Evolutionary conservation across 306 rosid species (phyloP).

Genomic region (Pyrus communis): DNA sequence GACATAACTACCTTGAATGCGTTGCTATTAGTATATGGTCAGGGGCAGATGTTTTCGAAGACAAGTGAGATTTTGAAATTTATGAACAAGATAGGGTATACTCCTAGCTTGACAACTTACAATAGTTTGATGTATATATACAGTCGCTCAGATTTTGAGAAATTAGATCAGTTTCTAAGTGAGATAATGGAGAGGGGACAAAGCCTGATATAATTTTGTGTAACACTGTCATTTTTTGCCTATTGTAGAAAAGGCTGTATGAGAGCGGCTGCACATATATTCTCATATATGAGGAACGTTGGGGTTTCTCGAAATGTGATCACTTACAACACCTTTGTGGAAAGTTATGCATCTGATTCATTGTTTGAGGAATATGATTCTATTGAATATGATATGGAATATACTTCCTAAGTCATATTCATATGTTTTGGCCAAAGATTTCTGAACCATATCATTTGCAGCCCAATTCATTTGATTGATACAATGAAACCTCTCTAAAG

Average conservation of each 20-base stretch:
- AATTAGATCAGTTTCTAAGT: constrained; percentile 59
- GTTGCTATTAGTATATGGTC: constrained; percentile 82
- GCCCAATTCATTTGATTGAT: too few species aligned
- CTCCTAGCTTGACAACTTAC: constrained; percentile 85
- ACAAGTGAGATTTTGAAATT: constrained; percentile 64
- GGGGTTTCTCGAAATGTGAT: constrained; percentile 69
- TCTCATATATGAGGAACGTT: constrained; percentile 61
- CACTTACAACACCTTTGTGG: constrained; percentile 72
- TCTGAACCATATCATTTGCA: too few species aligned
- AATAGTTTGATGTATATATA: constrained; percentile 86
- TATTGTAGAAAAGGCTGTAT: constrained; percentile 76
- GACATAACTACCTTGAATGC: constrained; percentile 74
- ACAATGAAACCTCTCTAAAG: too few species aligned
- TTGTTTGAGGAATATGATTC: constrained; percentile 42
- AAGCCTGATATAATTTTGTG: constrained; percentile 71
- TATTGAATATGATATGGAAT: too few species aligned
- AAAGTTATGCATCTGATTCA: constrained; percentile 67
- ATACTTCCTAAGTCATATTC: too few species aligned
- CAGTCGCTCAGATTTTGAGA: constrained; percentile 65
- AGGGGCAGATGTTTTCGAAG: constrained; percentile 69
- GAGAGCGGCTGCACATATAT: constrained; percentile 68
- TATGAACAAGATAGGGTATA: constrained; percentile 61
- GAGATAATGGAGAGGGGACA: constrained; percentile 56
- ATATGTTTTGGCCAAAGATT: too few species aligned
- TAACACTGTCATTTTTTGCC: constrained; percentile 65